These are phyloP conservation scores for grape (Vitis vinifera) DNA, from an alignment of 164 flowering plant species.

Conservation along the genomic window ASM3070453v1 NC_081809.1:4156501-4157000, in stretches of 20 bases:
- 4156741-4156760: neutral
- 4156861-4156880: conserved; percentile 88
- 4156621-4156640: too few species aligned
- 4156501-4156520: too few species aligned
- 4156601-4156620: neutral
- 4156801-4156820: conserved; percentile 92
- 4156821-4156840: conserved; percentile 92
- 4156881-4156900: conserved; percentile 91
- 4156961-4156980: conserved; percentile 98
- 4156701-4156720: too few species aligned
- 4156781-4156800: conserved; percentile 25
- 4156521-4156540: too few species aligned
- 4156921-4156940: conserved; percentile 93
- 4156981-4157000: conserved; percentile 28
- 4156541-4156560: too few species aligned
- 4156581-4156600: conserved; percentile 1
- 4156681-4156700: too few species aligned
- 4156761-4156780: neutral
- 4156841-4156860: conserved; percentile 95
- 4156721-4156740: neutral
- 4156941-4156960: conserved; percentile 84
- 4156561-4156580: neutral
- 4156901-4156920: conserved; percentile 83
- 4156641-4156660: neutral
- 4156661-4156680: neutral